A percentile compares a stretch with the other conserved stretches of the same genome.
phyloP scores from a whole-genome alignment of 495 filamentous ascomycete species.

The Hapsidospora chrysogenum region DNA sequence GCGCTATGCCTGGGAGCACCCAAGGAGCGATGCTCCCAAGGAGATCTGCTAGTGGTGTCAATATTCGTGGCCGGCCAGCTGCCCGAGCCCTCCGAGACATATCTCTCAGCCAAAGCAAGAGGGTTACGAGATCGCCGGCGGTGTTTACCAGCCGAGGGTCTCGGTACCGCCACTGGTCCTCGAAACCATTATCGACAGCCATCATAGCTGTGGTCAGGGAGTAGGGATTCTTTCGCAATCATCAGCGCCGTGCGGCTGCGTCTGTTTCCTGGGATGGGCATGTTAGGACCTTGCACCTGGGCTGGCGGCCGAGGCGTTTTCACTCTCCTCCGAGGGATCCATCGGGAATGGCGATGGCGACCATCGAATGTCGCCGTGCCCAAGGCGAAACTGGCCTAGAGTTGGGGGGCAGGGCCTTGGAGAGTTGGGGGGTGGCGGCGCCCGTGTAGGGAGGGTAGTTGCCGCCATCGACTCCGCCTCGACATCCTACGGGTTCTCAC shows the following conservation, averaged over 20 bases:
- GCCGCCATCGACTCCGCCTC: constrained; percentile 6
- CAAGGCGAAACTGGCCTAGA: constrained; percentile 23
- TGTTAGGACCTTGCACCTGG: constrained; percentile 8
- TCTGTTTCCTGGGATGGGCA: not conserved
- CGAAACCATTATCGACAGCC: constrained; percentile 36
- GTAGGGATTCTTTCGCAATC: constrained; percentile 7
- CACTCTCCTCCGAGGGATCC: constrained; percentile 3
- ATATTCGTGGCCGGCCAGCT: too few relatives aligned
- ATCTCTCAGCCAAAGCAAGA: not conserved
- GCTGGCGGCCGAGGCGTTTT: constrained; percentile 6
- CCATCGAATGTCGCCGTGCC: constrained; percentile 28
- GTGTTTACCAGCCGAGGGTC: constrained; percentile 11
- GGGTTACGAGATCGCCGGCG: not conserved
- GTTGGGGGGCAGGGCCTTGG: constrained; percentile 21
- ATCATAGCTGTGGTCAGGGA: constrained; percentile 35
- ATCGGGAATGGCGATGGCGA: constrained; percentile 19
- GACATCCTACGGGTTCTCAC: constrained; percentile 25
- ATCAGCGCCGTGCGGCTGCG: constrained; percentile 16
- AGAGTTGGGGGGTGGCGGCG: constrained; percentile 6
- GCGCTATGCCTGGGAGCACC: not conserved
- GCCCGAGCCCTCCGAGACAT: not conserved
- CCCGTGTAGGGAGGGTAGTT: not conserved
- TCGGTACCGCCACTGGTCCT: constrained; percentile 34
- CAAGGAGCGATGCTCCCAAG: not conserved
- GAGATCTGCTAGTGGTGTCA: not conserved